Percentiles rank a stretch among this genome's conserved stretches.
Conservation (phyloP, 2,329 filamentous ascomycete genomes). For the Fusarium circinatum region DNA sequence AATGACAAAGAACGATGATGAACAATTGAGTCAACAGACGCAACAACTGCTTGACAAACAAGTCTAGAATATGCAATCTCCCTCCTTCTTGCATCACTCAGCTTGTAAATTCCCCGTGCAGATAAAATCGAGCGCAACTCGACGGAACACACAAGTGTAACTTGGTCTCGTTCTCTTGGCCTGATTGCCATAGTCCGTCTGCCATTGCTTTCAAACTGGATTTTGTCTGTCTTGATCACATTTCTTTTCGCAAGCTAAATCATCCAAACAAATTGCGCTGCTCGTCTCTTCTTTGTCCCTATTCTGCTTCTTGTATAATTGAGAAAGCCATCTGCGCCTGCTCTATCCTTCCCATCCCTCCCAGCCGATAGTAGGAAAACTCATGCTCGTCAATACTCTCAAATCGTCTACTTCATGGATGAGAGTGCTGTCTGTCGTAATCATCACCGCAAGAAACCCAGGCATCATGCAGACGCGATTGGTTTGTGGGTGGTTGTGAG, state of each 20-base stretch:
- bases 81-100: conserved; percentile 19
- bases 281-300: conserved; percentile 23
- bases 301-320: conserved; percentile 24
- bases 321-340: conserved; percentile 36
- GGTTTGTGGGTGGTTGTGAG: conserved; percentile 23
- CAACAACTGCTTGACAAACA: conserved; percentile 31
- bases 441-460: conserved; percentile 34
- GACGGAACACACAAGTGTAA: background rate
- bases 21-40: conserved; percentile 27
- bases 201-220: conserved; percentile 24
- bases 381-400: conserved; percentile 25
- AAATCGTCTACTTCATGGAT: conserved; percentile 34
- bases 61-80: conserved; percentile 27
- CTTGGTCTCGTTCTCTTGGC: background rate
- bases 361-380: conserved; percentile 15
- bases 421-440: conserved; percentile 41
- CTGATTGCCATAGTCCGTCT: conserved; percentile 5
- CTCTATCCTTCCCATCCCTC: conserved; percentile 17
- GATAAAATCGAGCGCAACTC: conserved; percentile 6
- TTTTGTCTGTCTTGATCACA: conserved; percentile 14
- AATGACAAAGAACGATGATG: conserved; percentile 13
- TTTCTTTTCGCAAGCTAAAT: conserved; percentile 11
- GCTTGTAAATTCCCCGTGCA: conserved; percentile 8
- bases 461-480: background rate
- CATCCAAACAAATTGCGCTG: conserved; percentile 9